Evolutionary conservation across 2,329 filamentous ascomycete species (phyloP), one percentile per base, ranked within the genome.

Genomic region (Hypoxylon rubiginosum): DNA sequence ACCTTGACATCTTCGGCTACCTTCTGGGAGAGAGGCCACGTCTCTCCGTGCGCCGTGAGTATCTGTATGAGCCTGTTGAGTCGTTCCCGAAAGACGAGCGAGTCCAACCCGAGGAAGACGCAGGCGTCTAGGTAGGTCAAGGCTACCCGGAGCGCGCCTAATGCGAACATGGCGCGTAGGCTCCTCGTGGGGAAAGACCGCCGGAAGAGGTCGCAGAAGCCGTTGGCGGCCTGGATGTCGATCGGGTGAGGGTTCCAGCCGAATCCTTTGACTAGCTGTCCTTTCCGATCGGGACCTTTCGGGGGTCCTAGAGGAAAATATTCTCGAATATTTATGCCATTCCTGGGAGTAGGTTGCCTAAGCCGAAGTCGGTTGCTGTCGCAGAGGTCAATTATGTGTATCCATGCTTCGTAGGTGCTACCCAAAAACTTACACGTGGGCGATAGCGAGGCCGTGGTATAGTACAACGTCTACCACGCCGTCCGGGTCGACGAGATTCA

Each of bases 401-500:
- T n/a, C 24, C 24, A 13, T 9, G 17, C 39, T 64, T 51, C 11
- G 21, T 32, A 24, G 36, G 15, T 32, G 30, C 36, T 58, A 51
- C 17, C 26, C 17, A 3, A 28, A 36, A 49, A 72, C 79, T 71
- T 72, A 81, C 80, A 73, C 71, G 60, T 81, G 75, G 26, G 78
- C 75, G 36, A 78, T 73, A 10, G 71, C 74, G 17, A 80, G 73
- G 4, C 78, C 77, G 28, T 76, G 75, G 41, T 80, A 79, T 32
- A 82, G 73, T 19, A 81, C 71, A 65, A 81, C 75, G 48, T 82
- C 80, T 0, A 78, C 72, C 19, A 75, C 71, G 21, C 78, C 79
- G 30, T 78, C 73, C 2, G 76, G 72, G 63, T 80, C 76, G 19
- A 80, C 75, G 17, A 81, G 65, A 30, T 78, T 75, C 70, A 77